Percentiles rank a stretch among this genome's conserved stretches.
phyloP scores from a whole-genome alignment of 2,329 filamentous ascomycete genomes.

The Plectosphaerella plurivora region DNA sequence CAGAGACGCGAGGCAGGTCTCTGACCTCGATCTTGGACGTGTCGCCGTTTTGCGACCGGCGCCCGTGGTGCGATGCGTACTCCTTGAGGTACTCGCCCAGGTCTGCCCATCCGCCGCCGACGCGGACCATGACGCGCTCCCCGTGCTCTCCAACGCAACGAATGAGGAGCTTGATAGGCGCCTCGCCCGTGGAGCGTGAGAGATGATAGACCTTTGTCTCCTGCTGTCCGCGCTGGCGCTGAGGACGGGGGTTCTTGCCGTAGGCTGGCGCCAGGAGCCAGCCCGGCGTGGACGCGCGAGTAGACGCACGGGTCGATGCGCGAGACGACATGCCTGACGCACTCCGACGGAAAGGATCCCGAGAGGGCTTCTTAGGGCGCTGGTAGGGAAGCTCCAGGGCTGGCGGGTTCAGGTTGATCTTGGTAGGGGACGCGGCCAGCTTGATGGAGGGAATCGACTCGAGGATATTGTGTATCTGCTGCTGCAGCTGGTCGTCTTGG shows the following conservation, averaged over 20 bases:
- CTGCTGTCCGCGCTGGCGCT: conserved; percentile 49
- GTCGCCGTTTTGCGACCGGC: conserved; percentile 47
- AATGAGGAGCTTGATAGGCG: conserved; percentile 92
- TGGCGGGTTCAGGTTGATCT: conserved; percentile 53
- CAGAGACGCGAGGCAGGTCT: conserved; percentile 33
- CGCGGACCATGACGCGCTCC: conserved; percentile 95
- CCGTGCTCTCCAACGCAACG: conserved; percentile 84
- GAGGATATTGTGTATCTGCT: conserved; percentile 76
- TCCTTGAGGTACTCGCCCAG: conserved; percentile 91
- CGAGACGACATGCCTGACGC: conserved; percentile 42
- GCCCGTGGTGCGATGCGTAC: conserved; percentile 87
- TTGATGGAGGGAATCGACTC: conserved; percentile 76
- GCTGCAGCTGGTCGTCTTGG: conserved; percentile 66
- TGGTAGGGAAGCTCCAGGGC: conserved; percentile 53
- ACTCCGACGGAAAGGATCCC: conserved; percentile 40
- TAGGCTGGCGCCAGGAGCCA: conserved; percentile 64
- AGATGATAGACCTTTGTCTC: conserved; percentile 93
- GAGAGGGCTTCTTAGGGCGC: conserved; percentile 35
- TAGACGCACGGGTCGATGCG: conserved; percentile 21
- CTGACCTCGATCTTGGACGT: conserved; percentile 56
- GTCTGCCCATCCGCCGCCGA: conserved; percentile 97
- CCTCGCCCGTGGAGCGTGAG: conserved; percentile 74
- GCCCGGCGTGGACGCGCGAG: conserved; percentile 59
- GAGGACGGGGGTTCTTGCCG: conserved; percentile 41
- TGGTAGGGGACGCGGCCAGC: conserved; percentile 49